Evolutionary conservation across 2,329 filamentous ascomycete genomes (phyloP).

Genomic region (Xylaria sp.): DNA sequence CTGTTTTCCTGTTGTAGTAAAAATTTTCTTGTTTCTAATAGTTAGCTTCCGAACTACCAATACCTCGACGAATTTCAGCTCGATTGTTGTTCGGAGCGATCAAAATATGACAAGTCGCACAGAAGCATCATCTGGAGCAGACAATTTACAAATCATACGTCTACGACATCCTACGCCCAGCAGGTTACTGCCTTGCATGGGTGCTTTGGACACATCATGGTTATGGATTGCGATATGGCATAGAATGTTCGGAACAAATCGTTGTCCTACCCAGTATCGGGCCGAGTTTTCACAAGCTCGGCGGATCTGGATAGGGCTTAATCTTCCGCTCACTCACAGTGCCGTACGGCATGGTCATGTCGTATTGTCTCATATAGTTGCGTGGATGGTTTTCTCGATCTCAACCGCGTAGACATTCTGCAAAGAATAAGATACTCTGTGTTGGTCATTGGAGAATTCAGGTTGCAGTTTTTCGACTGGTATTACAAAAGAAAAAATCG

Average conservation of each 20-base stretch:
- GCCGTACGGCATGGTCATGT: slow-evolving; percentile 40
- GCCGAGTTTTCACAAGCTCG: slow-evolving; percentile 32
- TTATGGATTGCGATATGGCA: slow-evolving; percentile 67
- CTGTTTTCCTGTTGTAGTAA: slow-evolving; percentile 31
- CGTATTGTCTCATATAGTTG: slow-evolving; percentile 48
- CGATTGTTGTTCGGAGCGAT: slow-evolving; percentile 52
- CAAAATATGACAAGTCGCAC: slow-evolving; percentile 60
- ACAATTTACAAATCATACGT: slow-evolving; percentile 65
- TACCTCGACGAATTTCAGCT: slow-evolving; percentile 47
- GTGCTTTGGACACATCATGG: slow-evolving; percentile 71
- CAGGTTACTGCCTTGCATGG: slow-evolving; percentile 60
- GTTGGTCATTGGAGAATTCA: slow-evolving; percentile 49
- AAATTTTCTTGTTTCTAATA: slow-evolving; percentile 38
- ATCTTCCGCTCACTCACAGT: slow-evolving; percentile 39
- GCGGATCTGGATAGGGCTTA: slow-evolving; percentile 41
- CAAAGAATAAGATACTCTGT: slow-evolving; percentile 48
- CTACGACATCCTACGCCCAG: slow-evolving; percentile 67
- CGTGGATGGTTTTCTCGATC: slow-evolving; percentile 46
- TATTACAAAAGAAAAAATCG: slow-evolving; percentile 38
- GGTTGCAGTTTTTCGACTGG: slow-evolving; percentile 43
- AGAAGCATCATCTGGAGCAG: slow-evolving; percentile 62
- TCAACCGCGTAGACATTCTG: slow-evolving; percentile 48
- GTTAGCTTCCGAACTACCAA: slow-evolving; percentile 37
- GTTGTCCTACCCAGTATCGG: slow-evolving; percentile 38
- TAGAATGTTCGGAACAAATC: slow-evolving; percentile 41